Base-by-base conservation (phyloP, 768 basidiomycete genomes). In the Hygrophoropsis aurantiaca region DNA sequence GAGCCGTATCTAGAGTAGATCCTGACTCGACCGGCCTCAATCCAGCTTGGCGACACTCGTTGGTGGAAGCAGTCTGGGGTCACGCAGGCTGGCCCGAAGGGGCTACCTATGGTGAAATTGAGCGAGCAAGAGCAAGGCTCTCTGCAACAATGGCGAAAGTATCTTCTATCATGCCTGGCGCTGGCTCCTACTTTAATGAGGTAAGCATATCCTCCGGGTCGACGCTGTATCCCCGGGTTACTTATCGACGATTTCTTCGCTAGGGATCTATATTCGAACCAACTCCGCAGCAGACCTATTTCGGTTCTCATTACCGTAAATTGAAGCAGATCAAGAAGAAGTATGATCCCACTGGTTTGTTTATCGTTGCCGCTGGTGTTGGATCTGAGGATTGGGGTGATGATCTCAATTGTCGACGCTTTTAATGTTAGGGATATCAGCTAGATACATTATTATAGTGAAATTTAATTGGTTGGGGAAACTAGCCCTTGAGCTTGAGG, bases 331-430 rank as follows among this genome's bases (percentile, higher is more conserved):
- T 79, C 59, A 78, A 80, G 57, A 34, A 40, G 2, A 61, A 55
- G 41, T 75, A 74, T 43, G 78, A 80, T 52, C 71, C 74, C 0
- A 41, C 55, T 11, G 64, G 57, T 18, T 48, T 79, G 20, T 80
- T 78, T 53, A 52, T 78, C 3, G 74, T 78, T 19, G 47, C 60
- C 1, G 57, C 58, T n/a, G 77, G 76, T 6, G 73, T 79, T 2
- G 75, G 73, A 1, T 74, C 73, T 8, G 74, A 79, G 20, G 64
- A 72, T 4, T 78, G 75, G 74, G 73, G 75, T 53, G 35, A 20
- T 18, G 46, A 46, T 3, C 44, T 61, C 11, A 44, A 37, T 5
- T 65, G 60, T 49, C 27, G 27, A 7, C 27, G 27, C 27, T n/a
- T n/a, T n/a, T n/a, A n/a, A n/a, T n/a, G n/a, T n/a, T n/a, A n/a